Evolutionary conservation across 2,329 filamentous ascomycete species (phyloP).

Genomic region (Anisogramma anomala): DNA sequence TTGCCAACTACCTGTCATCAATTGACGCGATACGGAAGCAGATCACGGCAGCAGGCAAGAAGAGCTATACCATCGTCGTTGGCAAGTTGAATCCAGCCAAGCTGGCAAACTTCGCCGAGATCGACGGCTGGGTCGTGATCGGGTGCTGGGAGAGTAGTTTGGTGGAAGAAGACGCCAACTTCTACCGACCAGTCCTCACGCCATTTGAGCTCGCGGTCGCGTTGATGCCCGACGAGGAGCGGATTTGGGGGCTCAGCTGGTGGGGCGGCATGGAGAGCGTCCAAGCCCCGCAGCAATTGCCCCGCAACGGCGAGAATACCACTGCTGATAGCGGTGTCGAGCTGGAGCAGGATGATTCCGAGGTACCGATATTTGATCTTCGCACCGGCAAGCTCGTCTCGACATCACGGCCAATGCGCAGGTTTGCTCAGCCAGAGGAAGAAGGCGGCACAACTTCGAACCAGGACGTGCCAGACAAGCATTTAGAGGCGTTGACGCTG

Average conservation of each 20-base stretch:
- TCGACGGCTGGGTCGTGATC: conserved; percentile 93
- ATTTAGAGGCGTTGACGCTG: conserved; percentile 42
- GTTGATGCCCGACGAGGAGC: conserved; percentile 59
- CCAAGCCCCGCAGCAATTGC: conserved; percentile 29
- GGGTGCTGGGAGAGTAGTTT: conserved; percentile 96
- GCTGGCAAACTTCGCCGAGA: conserved; percentile 88
- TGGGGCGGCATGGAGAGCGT: conserved; percentile 72
- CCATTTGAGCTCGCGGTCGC: conserved; percentile 82
- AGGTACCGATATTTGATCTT: conserved; percentile 83
- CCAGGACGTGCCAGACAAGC: conserved; percentile 16
- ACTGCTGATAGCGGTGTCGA: conserved; percentile 8
- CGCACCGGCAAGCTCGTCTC: conserved; percentile 75
- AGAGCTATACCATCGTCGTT: conserved; percentile 91
- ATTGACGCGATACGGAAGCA: conserved; percentile 60
- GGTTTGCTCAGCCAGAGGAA: conserved; percentile 26
- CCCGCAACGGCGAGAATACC: conserved; percentile 18
- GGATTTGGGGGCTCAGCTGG: conserved; percentile 83
- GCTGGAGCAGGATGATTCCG: conserved; percentile 53
- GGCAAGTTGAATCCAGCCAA: conserved; percentile 95
- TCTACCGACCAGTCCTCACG: conserved; percentile 85
- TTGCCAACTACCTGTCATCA: conserved; percentile 78
- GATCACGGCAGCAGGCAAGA: conserved; percentile 76
- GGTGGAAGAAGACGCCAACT: conserved; percentile 70
- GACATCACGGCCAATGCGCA: conserved; percentile 62
- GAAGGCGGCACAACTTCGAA: not conserved